Evolutionary conservation across 345 rosid species (phyloP), one percentile per base, ranked within the genome.

Genomic region (Euclidium syriacum): DNA sequence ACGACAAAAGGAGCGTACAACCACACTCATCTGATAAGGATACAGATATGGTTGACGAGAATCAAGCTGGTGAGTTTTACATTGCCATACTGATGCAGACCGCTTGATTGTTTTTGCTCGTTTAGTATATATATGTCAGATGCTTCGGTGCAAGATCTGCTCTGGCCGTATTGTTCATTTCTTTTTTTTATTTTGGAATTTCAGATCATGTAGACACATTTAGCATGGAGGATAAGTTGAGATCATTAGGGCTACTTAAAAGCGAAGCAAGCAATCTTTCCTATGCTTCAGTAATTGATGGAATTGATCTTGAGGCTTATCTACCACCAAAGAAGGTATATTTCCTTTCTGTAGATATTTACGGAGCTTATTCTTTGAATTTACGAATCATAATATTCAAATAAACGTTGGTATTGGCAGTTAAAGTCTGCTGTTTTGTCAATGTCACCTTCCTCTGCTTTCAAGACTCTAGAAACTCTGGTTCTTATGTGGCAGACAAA

Each of bases 401-500:
- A 30, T 12, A 57, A 10, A 11, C 10, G 58, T 67, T 18, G 42
- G 58, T 23, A 30, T 18, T 58, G 60, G 57, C 78, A 94, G 97
- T 79, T 94, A 67, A 83, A 82, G 77, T 77, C 84, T 50, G 64
- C 81, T 42, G 77, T 94, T 70, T 63, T 73, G 74, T 77, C 97
- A 44, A 77, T 87, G 90, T 74, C 58, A 69, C 81, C 89, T 18
- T 57, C 77, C 67, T 73, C 82, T 49, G 97, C 92, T 10, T 71
- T 62, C 59, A 77, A 83, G 70, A 82, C 86, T 43, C 78, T 94
- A 64, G 88, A 82, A 67, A 54, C 64, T 72, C 78, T 94, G 81
- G 69, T 88, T 63, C 59, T 62, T 46, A 60, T 73, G 80, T 94
- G 96, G 96, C 83, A 88, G 68, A 85, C 97, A 30, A 86, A 96